Percentiles rank a stretch among this genome's conserved stretches.
Conservation (phyloP, 2,329 filamentous ascomycete genomes). For the Tolypocladium ovalisporum region DNA sequence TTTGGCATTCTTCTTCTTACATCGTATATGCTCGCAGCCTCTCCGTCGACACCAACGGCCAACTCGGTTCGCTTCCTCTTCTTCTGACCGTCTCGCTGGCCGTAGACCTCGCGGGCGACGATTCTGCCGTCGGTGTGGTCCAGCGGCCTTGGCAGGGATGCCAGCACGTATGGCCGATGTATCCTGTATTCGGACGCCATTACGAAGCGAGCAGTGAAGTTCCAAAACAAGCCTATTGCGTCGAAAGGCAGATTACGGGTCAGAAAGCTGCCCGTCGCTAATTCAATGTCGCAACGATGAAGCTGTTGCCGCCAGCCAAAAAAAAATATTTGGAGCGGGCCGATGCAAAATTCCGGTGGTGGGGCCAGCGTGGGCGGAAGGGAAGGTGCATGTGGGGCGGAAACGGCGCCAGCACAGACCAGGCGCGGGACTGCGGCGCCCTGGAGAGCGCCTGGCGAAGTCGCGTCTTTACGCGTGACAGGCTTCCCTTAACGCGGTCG, state of each 20-base stretch:
- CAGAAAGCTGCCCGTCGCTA: background rate
- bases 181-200: slow-evolving; percentile 53
- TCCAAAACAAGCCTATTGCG: background rate
- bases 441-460: background rate
- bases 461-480: slow-evolving; percentile 4
- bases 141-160: slow-evolving; percentile 46
- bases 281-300: slow-evolving; percentile 5
- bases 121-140: slow-evolving; percentile 40
- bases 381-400: slow-evolving; percentile 8
- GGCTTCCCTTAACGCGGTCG: background rate
- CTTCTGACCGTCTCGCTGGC: slow-evolving; percentile 44
- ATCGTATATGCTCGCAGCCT: slow-evolving; percentile 56
- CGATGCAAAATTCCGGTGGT: slow-evolving; percentile 23
- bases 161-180: slow-evolving; percentile 53
- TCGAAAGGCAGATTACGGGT: background rate
- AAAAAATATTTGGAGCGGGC: slow-evolving; percentile 22
- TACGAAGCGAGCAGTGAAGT: background rate
- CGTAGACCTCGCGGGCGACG: slow-evolving; percentile 50
- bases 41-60: slow-evolving; percentile 53
- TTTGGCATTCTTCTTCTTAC: slow-evolving; percentile 26
- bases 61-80: slow-evolving; percentile 54
- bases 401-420: background rate
- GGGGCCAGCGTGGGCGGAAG: slow-evolving; percentile 5
- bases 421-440: background rate
- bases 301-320: slow-evolving; percentile 16